Conservation (phyloP, 495 filamentous ascomycete species). For the Neurospora sp. region DNA sequence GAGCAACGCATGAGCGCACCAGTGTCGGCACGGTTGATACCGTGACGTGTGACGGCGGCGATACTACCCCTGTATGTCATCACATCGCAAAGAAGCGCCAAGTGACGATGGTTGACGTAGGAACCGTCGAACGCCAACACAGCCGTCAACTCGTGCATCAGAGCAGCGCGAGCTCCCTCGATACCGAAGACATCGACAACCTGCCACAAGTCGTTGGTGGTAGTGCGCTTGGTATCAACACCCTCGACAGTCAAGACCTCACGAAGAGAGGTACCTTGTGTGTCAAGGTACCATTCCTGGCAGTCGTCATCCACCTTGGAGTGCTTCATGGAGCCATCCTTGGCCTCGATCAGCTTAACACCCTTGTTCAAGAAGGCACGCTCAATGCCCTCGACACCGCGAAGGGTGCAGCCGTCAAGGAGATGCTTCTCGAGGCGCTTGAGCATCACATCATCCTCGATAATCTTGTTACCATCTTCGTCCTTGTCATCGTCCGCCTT, state of each 20-base stretch:
- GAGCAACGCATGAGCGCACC: constrained; percentile 98
- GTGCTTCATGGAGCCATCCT: constrained; percentile 59
- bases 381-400: constrained; percentile 80
- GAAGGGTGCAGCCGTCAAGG: constrained; percentile 78
- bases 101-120: constrained; percentile 97
- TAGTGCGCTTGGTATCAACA: constrained; percentile 81
- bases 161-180: constrained; percentile 76
- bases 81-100: constrained; percentile 92
- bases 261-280: constrained; percentile 73
- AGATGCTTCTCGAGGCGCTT: constrained; percentile 87
- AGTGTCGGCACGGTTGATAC: constrained; percentile 96
- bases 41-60: constrained; percentile 93
- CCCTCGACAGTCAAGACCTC: constrained; percentile 78
- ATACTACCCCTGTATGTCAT: constrained; percentile 93
- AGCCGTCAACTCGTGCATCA: constrained; percentile 77
- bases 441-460: constrained; percentile 81
- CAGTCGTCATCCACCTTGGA: constrained; percentile 58
- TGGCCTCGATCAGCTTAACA: constrained; percentile 46
- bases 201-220: constrained; percentile 91
- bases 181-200: constrained; percentile 91
- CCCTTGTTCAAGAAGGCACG: constrained; percentile 87
- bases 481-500: constrained; percentile 57
- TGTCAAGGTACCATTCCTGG: constrained; percentile 92
- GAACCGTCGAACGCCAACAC: constrained; percentile 96
- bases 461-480: constrained; percentile 64